A percentile compares a stretch with the other conserved stretches of the same genome.
These are phyloP conservation scores for Sporothrix euskadiensis DNA, from an alignment of 2,329 filamentous ascomycete species.

Conservation along the genomic window DNA sequence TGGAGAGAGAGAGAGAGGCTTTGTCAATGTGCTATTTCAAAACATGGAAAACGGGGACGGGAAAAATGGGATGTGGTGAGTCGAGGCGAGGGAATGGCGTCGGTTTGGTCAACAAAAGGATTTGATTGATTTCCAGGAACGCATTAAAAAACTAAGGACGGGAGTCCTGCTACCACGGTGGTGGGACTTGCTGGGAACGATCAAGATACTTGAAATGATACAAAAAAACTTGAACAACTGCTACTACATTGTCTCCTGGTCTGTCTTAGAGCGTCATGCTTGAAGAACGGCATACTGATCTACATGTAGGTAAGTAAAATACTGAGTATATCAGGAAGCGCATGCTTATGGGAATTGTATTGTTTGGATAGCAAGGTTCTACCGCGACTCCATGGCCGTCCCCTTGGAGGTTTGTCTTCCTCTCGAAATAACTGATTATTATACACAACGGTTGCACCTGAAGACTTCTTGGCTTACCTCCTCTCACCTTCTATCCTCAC, in stretches of 20 bases:
- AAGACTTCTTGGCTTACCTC: not conserved
- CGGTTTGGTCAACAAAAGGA: constrained; percentile 14
- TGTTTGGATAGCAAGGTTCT: not conserved
- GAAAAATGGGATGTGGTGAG: not conserved
- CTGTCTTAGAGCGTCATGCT: not conserved
- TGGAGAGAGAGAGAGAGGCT: not conserved
- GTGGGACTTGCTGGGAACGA: not conserved
- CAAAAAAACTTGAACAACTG: constrained; percentile 28
- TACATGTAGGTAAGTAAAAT: no score
- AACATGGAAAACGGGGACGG: not conserved
- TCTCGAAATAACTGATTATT: not conserved
- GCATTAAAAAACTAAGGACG: not conserved
- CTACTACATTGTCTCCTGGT: not conserved
- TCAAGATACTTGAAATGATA: constrained; percentile 23
- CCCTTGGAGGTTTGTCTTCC: not conserved
- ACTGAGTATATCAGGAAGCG: not conserved
- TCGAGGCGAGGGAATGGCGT: not conserved
- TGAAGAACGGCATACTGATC: not conserved
- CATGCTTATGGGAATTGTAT: not conserved
- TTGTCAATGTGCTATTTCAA: not conserved
- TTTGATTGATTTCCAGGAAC: constrained; percentile 17
- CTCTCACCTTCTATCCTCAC: not conserved
- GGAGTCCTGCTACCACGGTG: not conserved
- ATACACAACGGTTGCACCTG: not conserved
- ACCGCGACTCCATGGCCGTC: not conserved